Conservation (phyloP, 2,329 filamentous ascomycete species). For the Monosporascus sp. region DNA sequence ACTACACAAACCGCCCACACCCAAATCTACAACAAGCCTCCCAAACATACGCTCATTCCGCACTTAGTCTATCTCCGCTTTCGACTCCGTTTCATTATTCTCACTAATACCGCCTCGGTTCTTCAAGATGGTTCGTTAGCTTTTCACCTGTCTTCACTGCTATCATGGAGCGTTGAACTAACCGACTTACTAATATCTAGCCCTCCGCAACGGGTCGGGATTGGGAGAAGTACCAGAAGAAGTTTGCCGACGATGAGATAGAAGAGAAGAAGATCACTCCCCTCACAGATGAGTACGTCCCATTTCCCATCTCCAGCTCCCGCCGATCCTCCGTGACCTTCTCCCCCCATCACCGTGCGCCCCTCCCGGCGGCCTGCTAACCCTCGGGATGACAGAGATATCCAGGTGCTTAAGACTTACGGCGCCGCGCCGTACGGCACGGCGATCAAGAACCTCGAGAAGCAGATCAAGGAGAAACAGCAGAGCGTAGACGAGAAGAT, state of each 20-base stretch:
- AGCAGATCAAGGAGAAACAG: constrained; percentile 99
- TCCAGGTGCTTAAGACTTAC: constrained; percentile 98
- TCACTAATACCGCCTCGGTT: not conserved
- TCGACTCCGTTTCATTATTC: not conserved
- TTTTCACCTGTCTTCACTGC: constrained; percentile 16
- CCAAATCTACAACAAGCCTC: no score
- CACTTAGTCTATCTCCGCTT: no score
- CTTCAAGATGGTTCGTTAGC: not conserved
- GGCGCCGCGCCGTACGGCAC: constrained; percentile 93
- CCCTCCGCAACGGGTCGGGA: constrained; percentile 87
- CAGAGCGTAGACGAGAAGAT: constrained; percentile 99
- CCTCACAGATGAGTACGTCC: constrained; percentile 83
- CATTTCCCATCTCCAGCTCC: not conserved
- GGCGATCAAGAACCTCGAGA: constrained; percentile 93
- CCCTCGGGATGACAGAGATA: constrained; percentile 62
- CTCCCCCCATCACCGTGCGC: constrained; percentile 25
- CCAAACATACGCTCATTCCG: not conserved
- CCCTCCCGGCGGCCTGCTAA: constrained; percentile 12
- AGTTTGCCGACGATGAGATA: constrained; percentile 90
- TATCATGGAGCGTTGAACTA: constrained; percentile 32
- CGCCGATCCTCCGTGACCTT: not conserved
- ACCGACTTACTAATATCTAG: constrained; percentile 38
- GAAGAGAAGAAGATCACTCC: constrained; percentile 99
- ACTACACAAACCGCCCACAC: no score
- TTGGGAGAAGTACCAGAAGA: constrained; percentile 99